Evolutionary conservation across 2,329 filamentous ascomycete species (phyloP).

Genomic region (Paecilomyces formosus): DNA sequence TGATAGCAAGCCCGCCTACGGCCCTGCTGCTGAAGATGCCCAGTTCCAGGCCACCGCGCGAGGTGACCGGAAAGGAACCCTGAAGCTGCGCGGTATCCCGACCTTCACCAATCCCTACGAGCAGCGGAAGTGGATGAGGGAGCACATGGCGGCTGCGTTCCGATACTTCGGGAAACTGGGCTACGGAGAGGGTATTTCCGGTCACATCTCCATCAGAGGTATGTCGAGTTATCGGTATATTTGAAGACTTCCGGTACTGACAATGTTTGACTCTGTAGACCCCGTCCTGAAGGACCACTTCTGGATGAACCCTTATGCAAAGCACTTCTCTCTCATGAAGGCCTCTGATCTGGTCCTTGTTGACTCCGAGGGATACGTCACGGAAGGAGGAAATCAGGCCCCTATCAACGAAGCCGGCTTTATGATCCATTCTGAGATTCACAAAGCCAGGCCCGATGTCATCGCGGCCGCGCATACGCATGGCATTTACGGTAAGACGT

Average conservation of each 20-base stretch:
- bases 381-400: slow-evolving; percentile 31
- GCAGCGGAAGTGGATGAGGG: slow-evolving; percentile 47
- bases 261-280: slow-evolving; percentile 13
- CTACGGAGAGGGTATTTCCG: slow-evolving; percentile 17
- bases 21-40: slow-evolving; percentile 5
- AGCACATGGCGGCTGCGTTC: slow-evolving; percentile 37
- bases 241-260: not conserved
- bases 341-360: slow-evolving; percentile 34
- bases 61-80: slow-evolving; percentile 24
- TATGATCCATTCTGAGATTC: slow-evolving; percentile 54
- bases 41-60: slow-evolving; percentile 28
- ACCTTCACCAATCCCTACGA: slow-evolving; percentile 34
- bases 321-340: slow-evolving; percentile 35
- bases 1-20: not conserved
- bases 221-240: not conserved
- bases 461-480: slow-evolving; percentile 53
- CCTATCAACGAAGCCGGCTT: slow-evolving; percentile 44
- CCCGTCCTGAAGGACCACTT: slow-evolving; percentile 31
- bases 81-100: slow-evolving; percentile 31
- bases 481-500: slow-evolving; percentile 53
- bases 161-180: slow-evolving; percentile 18
- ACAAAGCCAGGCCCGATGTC: slow-evolving; percentile 52
- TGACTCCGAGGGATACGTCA: slow-evolving; percentile 32
- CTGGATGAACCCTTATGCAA: slow-evolving; percentile 34
- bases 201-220: slow-evolving; percentile 36